Conservation (phyloP, 1,284 basidiomycete species). For the Leccinum pallidistipes region DNA sequence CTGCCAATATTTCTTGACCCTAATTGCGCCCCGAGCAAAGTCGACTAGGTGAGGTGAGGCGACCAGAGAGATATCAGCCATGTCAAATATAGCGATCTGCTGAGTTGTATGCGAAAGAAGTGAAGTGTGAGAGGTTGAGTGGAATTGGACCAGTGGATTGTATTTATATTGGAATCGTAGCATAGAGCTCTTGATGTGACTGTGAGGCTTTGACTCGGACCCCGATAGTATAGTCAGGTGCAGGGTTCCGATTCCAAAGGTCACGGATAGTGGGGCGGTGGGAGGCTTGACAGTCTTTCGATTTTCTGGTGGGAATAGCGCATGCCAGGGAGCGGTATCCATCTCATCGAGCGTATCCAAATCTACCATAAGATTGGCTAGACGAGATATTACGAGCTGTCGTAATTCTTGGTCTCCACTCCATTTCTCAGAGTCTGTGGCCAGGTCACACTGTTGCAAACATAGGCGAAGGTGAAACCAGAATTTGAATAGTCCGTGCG, state of each 20-base stretch:
- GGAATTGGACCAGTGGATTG: slow-evolving; percentile 9
- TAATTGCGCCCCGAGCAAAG: slow-evolving; percentile 60
- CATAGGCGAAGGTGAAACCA: slow-evolving; percentile 70
- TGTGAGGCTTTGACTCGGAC: slow-evolving; percentile 24
- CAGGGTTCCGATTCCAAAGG: slow-evolving; percentile 21
- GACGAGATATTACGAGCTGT: slow-evolving; percentile 41
- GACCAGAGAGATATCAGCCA: slow-evolving; percentile 47
- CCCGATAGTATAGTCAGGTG: slow-evolving; percentile 22
- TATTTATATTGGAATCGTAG: slow-evolving; percentile 31
- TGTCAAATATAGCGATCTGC: slow-evolving; percentile 40
- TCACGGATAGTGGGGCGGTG: slow-evolving; percentile 12
- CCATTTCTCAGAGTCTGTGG: slow-evolving; percentile 9
- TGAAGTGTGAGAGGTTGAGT: slow-evolving; percentile 19
- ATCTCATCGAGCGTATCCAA: slow-evolving; percentile 40
- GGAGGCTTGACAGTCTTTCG: slow-evolving; percentile 6
- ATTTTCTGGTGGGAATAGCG: slow-evolving; percentile 21
- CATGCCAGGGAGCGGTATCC: slow-evolving; percentile 36
- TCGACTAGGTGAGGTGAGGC: slow-evolving; percentile 62
- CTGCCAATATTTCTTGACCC: slow-evolving; percentile 38
- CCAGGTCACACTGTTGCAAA: slow-evolving; percentile 33
- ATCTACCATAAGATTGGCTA: slow-evolving; percentile 43
- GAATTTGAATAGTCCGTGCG: slow-evolving; percentile 65
- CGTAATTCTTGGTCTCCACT: slow-evolving; percentile 21
- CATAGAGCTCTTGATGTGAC: slow-evolving; percentile 26
- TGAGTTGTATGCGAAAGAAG: slow-evolving; percentile 28